A percentile compares a stretch with the other conserved stretches of the same genome.
Evolutionary conservation across 1,139 yeast genomes (phyloP).

Genomic region (Kazachstania sp.): DNA sequence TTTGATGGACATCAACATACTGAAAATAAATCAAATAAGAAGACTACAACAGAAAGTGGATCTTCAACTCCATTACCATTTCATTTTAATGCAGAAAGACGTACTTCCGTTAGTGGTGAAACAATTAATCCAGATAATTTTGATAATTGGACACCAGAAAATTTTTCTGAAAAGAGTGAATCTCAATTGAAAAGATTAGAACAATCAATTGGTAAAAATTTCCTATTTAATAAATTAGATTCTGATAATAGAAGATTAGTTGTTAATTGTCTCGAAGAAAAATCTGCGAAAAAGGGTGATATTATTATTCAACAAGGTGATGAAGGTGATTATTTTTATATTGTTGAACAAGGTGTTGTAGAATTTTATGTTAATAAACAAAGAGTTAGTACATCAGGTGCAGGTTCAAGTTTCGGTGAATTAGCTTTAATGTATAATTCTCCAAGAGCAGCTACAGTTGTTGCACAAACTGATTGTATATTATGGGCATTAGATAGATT

Average conservation of each 20-base stretch:
- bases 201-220: conserved; percentile 66
- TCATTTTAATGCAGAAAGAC: conserved; percentile 64
- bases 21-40: not conserved
- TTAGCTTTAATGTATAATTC: conserved; percentile 95
- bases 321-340: conserved; percentile 90
- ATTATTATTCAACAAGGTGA: conserved; percentile 88
- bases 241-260: conserved; percentile 67
- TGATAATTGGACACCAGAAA: conserved; percentile 72
- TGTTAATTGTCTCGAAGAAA: conserved; percentile 72
- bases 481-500: conserved; percentile 92
- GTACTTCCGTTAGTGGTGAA: conserved; percentile 85
- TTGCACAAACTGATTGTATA: conserved; percentile 60
- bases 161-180: conserved; percentile 47
- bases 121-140: conserved; percentile 36
- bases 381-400: conserved; percentile 64
- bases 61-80: conserved; percentile 12
- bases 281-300: conserved; percentile 48
- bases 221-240: conserved; percentile 72
- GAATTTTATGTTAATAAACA: conserved; percentile 70
- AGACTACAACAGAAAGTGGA: not conserved
- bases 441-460: conserved; percentile 94
- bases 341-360: conserved; percentile 77
- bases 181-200: conserved; percentile 63
- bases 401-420: conserved; percentile 93
- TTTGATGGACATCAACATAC: conserved; percentile 1